Base-by-base conservation (phyloP, 2,329 filamentous ascomycete species). In the Nannizziopsis barbatae region DNA sequence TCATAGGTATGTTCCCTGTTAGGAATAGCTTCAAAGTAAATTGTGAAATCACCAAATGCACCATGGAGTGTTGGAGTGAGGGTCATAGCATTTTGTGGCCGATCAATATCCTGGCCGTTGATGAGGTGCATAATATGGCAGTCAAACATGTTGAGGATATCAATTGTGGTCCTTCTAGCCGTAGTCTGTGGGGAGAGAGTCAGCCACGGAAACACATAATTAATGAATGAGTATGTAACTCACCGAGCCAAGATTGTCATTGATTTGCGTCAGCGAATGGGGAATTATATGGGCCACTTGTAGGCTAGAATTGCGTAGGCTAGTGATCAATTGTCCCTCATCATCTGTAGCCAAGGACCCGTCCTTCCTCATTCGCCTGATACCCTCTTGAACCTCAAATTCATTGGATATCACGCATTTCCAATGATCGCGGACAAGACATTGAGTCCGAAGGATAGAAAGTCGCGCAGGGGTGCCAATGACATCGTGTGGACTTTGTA, bases 111-210 rank as follows among this genome's bases (percentile, higher is more conserved):
- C n/a, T n/a, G n/a, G n/a, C n/a, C n/a, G n/a, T n/a, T n/a, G n/a
- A n/a, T n/a, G n/a, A n/a, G n/a, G n/a, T n/a, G 54, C 5, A 52
- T 55, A 15, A 65, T 58, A 37, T 60, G 63, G 27, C 33, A 50
- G 51, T 71, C 67, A 52, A 71, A 68, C 64, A 70, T 69, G 27
- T 70, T 66, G 3, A 69, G 60, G 36, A 70, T 37, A 37, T 37
- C 35, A 37, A 37, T 5, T 37, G 35, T 37, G 17, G n/a, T 37
- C 35, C 35, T 37, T 15, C 35, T 37, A n/a, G 35, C 35, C 35
- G 35, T 37, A 37, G 35, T 37, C 35, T 37, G 12, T n/a, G n/a
- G 12, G 12, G 12, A 37, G 35, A 15, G 35, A 37, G n/a, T 37
- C 12, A 37, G 35, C 35, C 35, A 37, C n/a, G 35, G 35, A 15